Percentiles rank a stretch among this genome's conserved stretches.
Evolutionary conservation across 202 grass and related monocot genomes (phyloP).

Genomic region (Brachypodium distachyon): DNA sequence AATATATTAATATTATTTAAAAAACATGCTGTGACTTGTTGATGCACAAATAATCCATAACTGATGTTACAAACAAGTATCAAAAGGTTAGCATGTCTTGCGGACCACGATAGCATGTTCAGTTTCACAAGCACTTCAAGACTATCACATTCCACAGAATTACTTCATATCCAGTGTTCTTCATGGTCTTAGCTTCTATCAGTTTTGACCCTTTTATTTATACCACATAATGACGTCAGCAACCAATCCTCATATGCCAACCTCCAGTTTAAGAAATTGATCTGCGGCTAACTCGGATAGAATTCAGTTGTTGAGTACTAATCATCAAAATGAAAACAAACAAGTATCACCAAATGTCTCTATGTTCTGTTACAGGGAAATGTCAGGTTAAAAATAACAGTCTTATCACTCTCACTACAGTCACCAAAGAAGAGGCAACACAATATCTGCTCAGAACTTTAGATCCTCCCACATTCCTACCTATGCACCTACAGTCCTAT

Average conservation of each 20-base stretch:
- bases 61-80: background rate
- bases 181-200: background rate
- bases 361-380: background rate
- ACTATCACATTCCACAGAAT: background rate
- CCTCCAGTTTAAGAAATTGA: background rate
- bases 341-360: background rate
- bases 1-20: background rate
- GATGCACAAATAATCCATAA: background rate
- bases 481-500: background rate
- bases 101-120: background rate
- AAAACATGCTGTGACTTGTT: background rate
- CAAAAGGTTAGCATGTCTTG: background rate
- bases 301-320: conserved; percentile 4
- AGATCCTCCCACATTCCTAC: background rate
- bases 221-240: background rate
- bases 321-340: background rate
- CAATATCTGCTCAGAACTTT: background rate
- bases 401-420: background rate
- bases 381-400: background rate
- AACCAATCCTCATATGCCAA: background rate
- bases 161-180: background rate
- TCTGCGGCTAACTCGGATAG: background rate
- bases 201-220: background rate
- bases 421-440: background rate
- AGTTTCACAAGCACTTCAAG: background rate